phyloP scores from a whole-genome alignment of 805 yeast species.

The Starmera pachycereana region DNA sequence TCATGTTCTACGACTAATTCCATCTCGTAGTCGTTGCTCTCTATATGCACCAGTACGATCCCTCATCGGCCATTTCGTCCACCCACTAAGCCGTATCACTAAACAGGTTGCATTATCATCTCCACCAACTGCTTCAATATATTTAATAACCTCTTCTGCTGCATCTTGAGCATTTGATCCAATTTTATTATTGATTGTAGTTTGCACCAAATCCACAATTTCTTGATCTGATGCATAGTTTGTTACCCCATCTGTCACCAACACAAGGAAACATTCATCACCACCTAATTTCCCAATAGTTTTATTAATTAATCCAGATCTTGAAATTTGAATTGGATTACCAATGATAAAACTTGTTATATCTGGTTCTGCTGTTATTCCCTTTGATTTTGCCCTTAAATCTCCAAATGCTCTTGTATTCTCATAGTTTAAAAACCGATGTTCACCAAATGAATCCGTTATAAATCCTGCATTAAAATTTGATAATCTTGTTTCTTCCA shows the following conservation, averaged over 20 bases:
- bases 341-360: slow-evolving; percentile 62
- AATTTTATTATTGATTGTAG: slow-evolving; percentile 53
- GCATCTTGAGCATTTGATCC: slow-evolving; percentile 75
- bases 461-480: slow-evolving; percentile 52
- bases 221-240: slow-evolving; percentile 81
- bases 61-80: slow-evolving; percentile 87
- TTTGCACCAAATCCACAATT: slow-evolving; percentile 72
- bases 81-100: slow-evolving; percentile 70
- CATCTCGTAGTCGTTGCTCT: slow-evolving; percentile 54
- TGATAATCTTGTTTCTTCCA: slow-evolving; percentile 64
- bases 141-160: slow-evolving; percentile 76
- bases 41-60: slow-evolving; percentile 80
- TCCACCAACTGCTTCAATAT: slow-evolving; percentile 79
- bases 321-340: slow-evolving; percentile 32
- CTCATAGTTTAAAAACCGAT: slow-evolving; percentile 69
- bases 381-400: slow-evolving; percentile 64
- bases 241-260: slow-evolving; percentile 84
- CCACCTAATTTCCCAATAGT: slow-evolving; percentile 45
- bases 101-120: slow-evolving; percentile 94
- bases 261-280: slow-evolving; percentile 74
- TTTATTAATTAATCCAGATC: slow-evolving; percentile 8
- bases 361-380: slow-evolving; percentile 91
- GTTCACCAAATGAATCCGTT: slow-evolving; percentile 90
- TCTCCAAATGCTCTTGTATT: slow-evolving; percentile 96
- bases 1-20: slow-evolving; percentile 5